Evolutionary conservation across 768 basidiomycete genomes (phyloP).

Genomic region (Pulveroboletus sp.): DNA sequence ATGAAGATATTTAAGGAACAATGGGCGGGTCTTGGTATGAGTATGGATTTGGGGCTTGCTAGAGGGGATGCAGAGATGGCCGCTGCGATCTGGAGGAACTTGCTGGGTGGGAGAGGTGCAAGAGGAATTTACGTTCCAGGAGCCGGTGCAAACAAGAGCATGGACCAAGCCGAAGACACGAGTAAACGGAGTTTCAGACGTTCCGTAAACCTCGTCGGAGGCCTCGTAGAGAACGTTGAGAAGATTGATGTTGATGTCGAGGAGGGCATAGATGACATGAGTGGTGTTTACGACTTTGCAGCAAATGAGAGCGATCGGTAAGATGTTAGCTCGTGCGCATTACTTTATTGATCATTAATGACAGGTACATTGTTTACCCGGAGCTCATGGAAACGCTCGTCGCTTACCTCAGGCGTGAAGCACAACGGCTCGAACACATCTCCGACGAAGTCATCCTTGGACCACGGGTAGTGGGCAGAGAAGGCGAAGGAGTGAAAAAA

Average conservation of each 20-base stretch:
- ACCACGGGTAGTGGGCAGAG: conserved; percentile 29
- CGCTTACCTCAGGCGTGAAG: conserved; percentile 68
- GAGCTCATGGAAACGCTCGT: conserved; percentile 72
- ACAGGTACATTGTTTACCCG: conserved; percentile 71
- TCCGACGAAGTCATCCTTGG: conserved; percentile 41
- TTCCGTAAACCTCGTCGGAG: conserved; percentile 69
- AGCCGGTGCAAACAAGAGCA: conserved; percentile 1
- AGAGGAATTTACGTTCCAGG: conserved; percentile 52
- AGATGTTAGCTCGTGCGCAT: background rate
- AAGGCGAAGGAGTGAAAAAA: conserved; percentile 30
- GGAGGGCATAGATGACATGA: conserved; percentile 61
- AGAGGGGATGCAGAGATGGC: conserved; percentile 82
- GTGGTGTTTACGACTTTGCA: conserved; percentile 70
- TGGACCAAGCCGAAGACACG: conserved; percentile 5
- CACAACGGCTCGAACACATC: conserved; percentile 60
- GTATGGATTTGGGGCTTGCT: conserved; percentile 76
- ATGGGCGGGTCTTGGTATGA: conserved; percentile 79
- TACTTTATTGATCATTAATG: conserved; percentile 16
- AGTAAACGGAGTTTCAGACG: conserved; percentile 44
- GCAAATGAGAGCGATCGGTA: conserved; percentile 44
- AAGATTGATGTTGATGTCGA: conserved; percentile 58
- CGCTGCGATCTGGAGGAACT: conserved; percentile 85
- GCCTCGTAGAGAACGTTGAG: conserved; percentile 56
- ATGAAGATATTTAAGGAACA: conserved; percentile 93
- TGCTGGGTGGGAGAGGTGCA: conserved; percentile 83